Evolutionary conservation across 1,284 basidiomycete genomes (phyloP), one percentile per base, ranked within the genome.

Genomic region (Amylostereum chailletii): DNA sequence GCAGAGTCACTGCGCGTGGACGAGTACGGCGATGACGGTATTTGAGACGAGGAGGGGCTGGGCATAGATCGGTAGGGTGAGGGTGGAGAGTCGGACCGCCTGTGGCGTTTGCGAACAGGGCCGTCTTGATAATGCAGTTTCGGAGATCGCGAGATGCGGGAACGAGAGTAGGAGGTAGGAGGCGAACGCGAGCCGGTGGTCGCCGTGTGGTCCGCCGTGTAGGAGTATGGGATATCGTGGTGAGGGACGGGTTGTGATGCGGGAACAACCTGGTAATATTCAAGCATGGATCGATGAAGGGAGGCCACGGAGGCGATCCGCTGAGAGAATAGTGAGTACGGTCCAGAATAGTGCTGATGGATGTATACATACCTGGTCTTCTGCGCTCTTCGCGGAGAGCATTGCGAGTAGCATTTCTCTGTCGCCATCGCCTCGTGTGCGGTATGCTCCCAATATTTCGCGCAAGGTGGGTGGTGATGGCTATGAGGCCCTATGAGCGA

Each of bases 371-470:
- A 83, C 83, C 78, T 93, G 86, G 64, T 94, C 91, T 64, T 94
- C 91, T 29, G 90, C 83, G 53, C 82, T 79, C 71, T 94, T 94
- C 63, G 91, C 90, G 55, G 85, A 89, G 47, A 94, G 72, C 75
- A 94, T 88, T 57, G 88, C 81, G 45, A 94, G 75, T 30, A 94
- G 73, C 79, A 93, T 85, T 50, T 93, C 90, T 38, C 90, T 76
- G 73, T 94, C 91, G 44, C 90, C 91, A 56, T 93, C 88, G 51
- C 91, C 91, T 58, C 83, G 86, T 39, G 79, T 68, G 55, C 78
- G 77, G 71, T 93, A 94, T 10, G 91, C 90, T 42, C 78, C 75
- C 32, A 94, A 80, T 39, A 94, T 92, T 58, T 91, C 89, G 46
- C 86, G 78, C 45, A 94, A 72, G 53, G 72, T 83, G 0, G 91